Evolutionary conservation across 805 yeast genomes (phyloP).

Genomic region (Starmerella davenportii): DNA sequence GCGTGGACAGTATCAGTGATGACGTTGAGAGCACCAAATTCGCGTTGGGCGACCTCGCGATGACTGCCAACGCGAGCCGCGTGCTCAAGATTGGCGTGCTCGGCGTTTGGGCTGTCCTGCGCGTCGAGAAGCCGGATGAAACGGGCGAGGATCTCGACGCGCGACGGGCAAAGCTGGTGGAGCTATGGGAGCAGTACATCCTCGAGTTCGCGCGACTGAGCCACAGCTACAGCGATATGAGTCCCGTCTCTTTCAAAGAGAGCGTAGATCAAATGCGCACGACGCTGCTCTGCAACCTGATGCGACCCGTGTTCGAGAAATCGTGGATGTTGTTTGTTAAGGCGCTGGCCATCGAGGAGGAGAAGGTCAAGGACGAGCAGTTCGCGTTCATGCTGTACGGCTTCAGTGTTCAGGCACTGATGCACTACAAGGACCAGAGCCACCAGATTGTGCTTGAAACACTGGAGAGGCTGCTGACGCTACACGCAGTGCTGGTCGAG

Average conservation of each 20-base stretch:
- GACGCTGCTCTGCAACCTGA: constrained; percentile 24
- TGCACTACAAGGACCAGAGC: constrained; percentile 9
- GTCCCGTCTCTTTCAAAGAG: constrained; percentile 14
- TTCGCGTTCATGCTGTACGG: constrained; percentile 59
- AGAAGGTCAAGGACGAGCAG: constrained; percentile 37
- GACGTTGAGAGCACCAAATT: constrained; percentile 10
- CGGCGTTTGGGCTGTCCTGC: constrained; percentile 28
- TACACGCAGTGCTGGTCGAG: constrained; percentile 20
- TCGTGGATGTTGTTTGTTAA: constrained; percentile 66
- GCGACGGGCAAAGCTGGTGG: constrained; percentile 42
- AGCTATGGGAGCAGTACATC: constrained; percentile 63
- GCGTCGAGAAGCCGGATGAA: constrained; percentile 19
- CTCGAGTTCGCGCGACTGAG: constrained; percentile 58
- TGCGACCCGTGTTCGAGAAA: constrained; percentile 31
- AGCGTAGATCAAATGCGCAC: constrained; percentile 23
- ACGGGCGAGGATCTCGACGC: constrained; percentile 28
- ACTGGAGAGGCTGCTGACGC: constrained; percentile 37
- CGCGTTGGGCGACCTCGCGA: constrained; percentile 23
- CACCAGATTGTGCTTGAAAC: constrained; percentile 29
- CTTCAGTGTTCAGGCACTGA: constrained; percentile 58
- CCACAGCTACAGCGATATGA: constrained; percentile 24
- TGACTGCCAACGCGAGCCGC: constrained; percentile 23
- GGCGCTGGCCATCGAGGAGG: constrained; percentile 42
- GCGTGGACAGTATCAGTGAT: constrained; percentile 40
- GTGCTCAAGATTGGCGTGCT: constrained; percentile 25